phyloP scores from a whole-genome alignment of 2,329 filamentous ascomycete genomes.

The Knoxdaviesia proteae region DNA sequence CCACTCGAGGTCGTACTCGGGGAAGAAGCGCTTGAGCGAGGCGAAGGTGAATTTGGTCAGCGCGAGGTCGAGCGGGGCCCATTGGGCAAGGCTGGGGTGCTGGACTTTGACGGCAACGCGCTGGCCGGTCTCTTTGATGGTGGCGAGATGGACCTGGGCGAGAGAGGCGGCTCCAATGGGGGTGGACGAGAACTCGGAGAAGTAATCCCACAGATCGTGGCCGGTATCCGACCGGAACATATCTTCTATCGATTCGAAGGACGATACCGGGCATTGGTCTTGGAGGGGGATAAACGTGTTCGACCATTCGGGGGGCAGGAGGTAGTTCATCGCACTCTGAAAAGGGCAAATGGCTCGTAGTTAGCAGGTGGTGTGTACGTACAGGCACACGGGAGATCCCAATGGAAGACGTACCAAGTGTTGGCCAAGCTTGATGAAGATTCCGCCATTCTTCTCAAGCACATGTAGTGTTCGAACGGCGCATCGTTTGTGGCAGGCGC shows the following conservation, averaged over 20 bases:
- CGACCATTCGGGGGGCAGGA: slow-evolving; percentile 81
- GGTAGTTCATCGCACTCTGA: slow-evolving; percentile 81
- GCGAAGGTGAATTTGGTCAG: slow-evolving; percentile 79
- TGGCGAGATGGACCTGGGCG: slow-evolving; percentile 83
- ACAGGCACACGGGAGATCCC: not conserved
- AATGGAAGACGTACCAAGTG: slow-evolving; percentile 40
- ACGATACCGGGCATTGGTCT: slow-evolving; percentile 86
- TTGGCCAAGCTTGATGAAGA: slow-evolving; percentile 95
- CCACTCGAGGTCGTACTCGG: slow-evolving; percentile 95
- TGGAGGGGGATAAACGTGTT: slow-evolving; percentile 89
- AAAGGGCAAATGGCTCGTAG: not conserved
- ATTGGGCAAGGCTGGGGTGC: slow-evolving; percentile 74
- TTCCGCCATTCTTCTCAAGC: slow-evolving; percentile 87
- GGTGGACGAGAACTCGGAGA: slow-evolving; percentile 58
- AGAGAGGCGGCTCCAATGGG: slow-evolving; percentile 88
- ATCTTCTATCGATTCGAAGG: slow-evolving; percentile 61
- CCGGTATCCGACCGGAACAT: slow-evolving; percentile 81
- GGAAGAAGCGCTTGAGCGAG: slow-evolving; percentile 80
- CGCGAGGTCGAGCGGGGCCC: slow-evolving; percentile 70
- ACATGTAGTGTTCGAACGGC: slow-evolving; percentile 71
- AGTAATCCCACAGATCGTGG: slow-evolving; percentile 56
- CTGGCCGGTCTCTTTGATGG: slow-evolving; percentile 59
- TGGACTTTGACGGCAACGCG: slow-evolving; percentile 93
- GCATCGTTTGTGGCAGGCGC: slow-evolving; percentile 78
- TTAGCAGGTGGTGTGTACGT: not conserved